Percentiles rank a stretch among this genome's conserved stretches.
Evolutionary conservation across 169 alveolate genomes (phyloP).

Genomic region (Perkinsus chesapeaki): DNA sequence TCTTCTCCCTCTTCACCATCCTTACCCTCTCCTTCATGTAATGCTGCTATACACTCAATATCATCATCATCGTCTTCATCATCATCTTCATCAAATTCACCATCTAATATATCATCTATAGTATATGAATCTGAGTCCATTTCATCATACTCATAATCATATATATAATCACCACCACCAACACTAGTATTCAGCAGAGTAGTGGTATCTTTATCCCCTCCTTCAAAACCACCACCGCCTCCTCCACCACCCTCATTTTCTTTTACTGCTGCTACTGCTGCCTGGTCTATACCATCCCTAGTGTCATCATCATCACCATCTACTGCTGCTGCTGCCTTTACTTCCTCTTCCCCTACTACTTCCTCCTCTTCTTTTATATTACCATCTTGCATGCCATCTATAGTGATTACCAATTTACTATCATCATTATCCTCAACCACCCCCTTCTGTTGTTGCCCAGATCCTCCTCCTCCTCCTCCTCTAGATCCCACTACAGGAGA

Average conservation of each 20-base stretch:
- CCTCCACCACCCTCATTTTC: neutral
- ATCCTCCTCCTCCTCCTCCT: too few relatives aligned
- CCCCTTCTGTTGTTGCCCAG: too few relatives aligned
- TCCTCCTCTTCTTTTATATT: neutral
- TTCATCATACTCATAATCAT: neutral
- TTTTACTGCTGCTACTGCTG: neutral
- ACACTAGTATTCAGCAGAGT: too few relatives aligned
- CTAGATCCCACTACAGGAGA: neutral
- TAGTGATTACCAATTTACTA: too few relatives aligned
- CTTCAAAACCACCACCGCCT: neutral
- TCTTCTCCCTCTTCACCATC: neutral
- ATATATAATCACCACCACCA: neutral
- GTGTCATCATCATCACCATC: neutral
- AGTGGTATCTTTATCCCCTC: too few relatives aligned
- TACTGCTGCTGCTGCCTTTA: neutral
- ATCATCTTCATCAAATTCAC: neutral
- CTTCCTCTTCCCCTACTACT: neutral
- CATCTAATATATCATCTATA: neutral
- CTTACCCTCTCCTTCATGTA: neutral
- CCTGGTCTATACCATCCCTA: neutral
- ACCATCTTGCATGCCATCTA: too few relatives aligned
- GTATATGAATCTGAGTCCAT: neutral
- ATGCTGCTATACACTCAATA: neutral
- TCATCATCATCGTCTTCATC: neutral
- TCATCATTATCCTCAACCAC: too few relatives aligned